These are phyloP conservation scores for Miscanthus lutarioriparius DNA, from an alignment of 176 grass and related monocot species.

Conservation along the genomic window DNA sequence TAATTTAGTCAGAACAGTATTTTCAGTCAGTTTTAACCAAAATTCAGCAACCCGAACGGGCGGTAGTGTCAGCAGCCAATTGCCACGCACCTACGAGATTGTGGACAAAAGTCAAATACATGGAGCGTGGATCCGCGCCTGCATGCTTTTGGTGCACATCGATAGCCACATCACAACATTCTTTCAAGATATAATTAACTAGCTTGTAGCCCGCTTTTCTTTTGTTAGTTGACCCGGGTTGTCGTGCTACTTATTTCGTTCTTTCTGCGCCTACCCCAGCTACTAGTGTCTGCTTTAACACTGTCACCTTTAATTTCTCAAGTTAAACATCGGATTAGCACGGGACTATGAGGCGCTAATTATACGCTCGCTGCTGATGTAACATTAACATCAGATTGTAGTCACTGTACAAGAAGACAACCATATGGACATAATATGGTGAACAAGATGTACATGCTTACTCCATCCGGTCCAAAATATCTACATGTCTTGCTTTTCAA, in stretches of 20 bases:
- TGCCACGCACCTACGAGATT: slow-evolving; percentile 19
- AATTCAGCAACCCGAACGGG: too few relatives aligned
- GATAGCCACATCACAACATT: slow-evolving; percentile 24
- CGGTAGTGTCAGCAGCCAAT: too few relatives aligned
- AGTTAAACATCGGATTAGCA: background rate
- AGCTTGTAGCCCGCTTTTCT: background rate
- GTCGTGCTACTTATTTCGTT: slow-evolving; percentile 38
- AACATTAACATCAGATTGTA: slow-evolving; percentile 7
- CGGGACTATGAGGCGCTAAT: background rate
- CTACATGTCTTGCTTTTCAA: too few relatives aligned
- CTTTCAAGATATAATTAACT: slow-evolving; percentile 31
- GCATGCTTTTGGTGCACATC: background rate
- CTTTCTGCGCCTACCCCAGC: slow-evolving; percentile 36
- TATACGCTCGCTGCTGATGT: background rate
- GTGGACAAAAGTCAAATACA: slow-evolving; percentile 12
- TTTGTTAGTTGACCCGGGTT: slow-evolving; percentile 40
- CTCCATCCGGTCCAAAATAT: background rate
- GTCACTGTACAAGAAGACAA: slow-evolving; percentile 18
- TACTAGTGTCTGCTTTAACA: slow-evolving; percentile 14
- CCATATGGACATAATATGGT: too few relatives aligned
- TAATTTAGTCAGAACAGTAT: too few relatives aligned
- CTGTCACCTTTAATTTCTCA: slow-evolving; percentile 1
- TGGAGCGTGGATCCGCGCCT: slow-evolving; percentile 24
- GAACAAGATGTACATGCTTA: background rate
- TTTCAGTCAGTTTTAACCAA: too few relatives aligned